These are phyloP conservation scores for Hyparrhenia diplandra DNA, from an alignment of 176 grass and related monocot species.

Conservation along the genomic window DNA sequence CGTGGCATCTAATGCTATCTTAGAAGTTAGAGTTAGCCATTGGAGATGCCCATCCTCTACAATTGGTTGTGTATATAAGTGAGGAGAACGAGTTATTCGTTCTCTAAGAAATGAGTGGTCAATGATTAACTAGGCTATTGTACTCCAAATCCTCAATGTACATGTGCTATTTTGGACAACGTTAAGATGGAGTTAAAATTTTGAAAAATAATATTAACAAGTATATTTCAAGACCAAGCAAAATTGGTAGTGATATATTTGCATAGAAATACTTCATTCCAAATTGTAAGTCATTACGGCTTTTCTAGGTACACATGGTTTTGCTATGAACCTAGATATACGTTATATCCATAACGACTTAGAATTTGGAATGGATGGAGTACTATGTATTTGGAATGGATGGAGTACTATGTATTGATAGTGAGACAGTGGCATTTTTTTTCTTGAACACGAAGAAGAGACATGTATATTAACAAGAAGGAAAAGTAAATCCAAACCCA, in stretches of 20 bases:
- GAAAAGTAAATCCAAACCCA: neutral
- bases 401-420: neutral
- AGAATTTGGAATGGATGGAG: too few relatives aligned
- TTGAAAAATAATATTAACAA: neutral
- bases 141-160: neutral
- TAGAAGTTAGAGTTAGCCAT: neutral
- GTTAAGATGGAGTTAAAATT: neutral
- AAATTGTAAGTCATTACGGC: too few relatives aligned
- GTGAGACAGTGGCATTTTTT: neutral
- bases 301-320: too few relatives aligned
- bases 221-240: neutral
- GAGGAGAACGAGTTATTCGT: neutral
- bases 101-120: neutral
- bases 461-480: neutral
- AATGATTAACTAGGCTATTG: slow-evolving; percentile 2
- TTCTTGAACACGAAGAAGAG: neutral
- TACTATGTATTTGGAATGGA: too few relatives aligned
- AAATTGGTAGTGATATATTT: neutral
- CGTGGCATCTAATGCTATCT: neutral
- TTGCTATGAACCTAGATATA: too few relatives aligned
- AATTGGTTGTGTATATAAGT: neutral
- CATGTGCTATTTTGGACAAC: neutral
- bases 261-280: neutral
- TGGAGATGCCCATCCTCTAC: neutral
- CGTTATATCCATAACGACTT: too few relatives aligned